Percentiles rank a stretch among this genome's conserved stretches.
Evolutionary conservation across 441 rosid species (phyloP).

Genomic region (Gossypium schwendimanii): DNA sequence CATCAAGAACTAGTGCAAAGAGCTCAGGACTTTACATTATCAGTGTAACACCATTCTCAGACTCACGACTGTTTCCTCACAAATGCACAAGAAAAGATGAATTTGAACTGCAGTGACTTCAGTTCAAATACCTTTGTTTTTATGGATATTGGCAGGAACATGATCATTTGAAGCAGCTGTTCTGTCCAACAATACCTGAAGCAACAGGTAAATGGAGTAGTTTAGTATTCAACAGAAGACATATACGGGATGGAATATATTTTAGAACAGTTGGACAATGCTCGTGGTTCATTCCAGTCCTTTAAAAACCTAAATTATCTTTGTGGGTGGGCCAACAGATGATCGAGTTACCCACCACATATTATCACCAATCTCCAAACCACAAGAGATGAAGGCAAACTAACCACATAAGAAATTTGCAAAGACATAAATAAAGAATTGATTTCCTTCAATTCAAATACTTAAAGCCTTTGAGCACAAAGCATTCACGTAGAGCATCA

Average conservation of each 20-base stretch:
- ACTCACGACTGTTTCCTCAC: not conserved
- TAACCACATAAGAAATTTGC: not conserved
- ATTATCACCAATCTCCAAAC: not conserved
- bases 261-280: not conserved
- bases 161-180: conserved; percentile 22
- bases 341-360: not conserved
- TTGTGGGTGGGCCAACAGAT: not conserved
- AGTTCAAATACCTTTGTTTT: conserved; percentile 26
- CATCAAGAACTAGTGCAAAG: conserved; percentile 2
- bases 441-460: not conserved
- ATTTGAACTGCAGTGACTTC: not conserved
- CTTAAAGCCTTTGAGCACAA: not conserved
- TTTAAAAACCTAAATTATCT: not conserved
- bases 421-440: not conserved
- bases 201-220: not conserved
- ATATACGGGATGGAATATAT: not conserved
- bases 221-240: not conserved
- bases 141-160: conserved; percentile 23
- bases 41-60: not conserved
- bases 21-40: not conserved
- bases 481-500: not conserved
- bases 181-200: conserved; percentile 32
- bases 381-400: not conserved
- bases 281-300: not conserved
- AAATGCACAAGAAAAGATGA: not conserved